phyloP scores from a whole-genome alignment of 345 rosid species.

The Turritis glabra region DNA sequence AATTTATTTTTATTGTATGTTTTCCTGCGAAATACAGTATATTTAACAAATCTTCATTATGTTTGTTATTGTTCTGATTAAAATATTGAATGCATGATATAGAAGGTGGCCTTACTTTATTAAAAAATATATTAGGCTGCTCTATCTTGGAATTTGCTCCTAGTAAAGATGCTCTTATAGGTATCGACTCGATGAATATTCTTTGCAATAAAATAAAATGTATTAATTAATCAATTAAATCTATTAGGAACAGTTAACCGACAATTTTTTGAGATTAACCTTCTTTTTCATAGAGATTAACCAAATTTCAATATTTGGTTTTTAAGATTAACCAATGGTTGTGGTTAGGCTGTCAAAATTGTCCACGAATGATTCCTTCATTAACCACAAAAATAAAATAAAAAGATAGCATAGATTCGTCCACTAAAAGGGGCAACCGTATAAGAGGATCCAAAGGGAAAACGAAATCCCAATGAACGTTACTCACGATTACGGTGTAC shows the following conservation, averaged over 20 bases:
- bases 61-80: conserved; percentile 1
- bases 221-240: neutral
- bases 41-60: conserved; percentile 4
- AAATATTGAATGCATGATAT: neutral
- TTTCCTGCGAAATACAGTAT: conserved; percentile 3
- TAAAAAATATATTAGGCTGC: neutral
- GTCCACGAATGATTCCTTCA: neutral
- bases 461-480: neutral
- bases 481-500: too few species aligned
- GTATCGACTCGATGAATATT: conserved; percentile 28
- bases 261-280: neutral
- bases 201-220: neutral
- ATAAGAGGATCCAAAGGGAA: neutral
- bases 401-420: neutral
- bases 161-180: conserved; percentile 33
- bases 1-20: neutral
- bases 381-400: neutral
- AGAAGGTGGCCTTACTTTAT: conserved; percentile 16
- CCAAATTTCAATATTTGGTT: neutral
- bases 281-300: neutral
- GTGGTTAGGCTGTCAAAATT: conserved; percentile 12
- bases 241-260: conserved; percentile 20
- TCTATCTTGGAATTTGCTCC: conserved; percentile 32
- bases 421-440: neutral
- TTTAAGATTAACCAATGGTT: conserved; percentile 4